Percentiles rank a stretch among this genome's conserved stretches.
phyloP scores from a whole-genome alignment of 2,329 filamentous ascomycete species.

The Colletotrichum magnum region DNA sequence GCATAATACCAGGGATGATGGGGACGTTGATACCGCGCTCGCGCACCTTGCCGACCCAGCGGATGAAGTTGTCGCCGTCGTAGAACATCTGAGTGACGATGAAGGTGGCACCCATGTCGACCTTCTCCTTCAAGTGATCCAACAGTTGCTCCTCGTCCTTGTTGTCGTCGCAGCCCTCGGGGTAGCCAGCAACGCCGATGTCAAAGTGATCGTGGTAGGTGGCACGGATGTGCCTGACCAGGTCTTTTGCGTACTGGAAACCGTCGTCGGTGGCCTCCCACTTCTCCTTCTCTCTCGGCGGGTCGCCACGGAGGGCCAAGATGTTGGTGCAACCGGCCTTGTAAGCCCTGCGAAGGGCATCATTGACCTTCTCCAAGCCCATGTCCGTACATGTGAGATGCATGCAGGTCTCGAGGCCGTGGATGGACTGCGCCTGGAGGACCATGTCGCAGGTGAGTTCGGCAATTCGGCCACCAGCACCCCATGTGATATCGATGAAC shows the following conservation, averaged over 20 bases:
- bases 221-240: conserved; percentile 86
- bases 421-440: conserved; percentile 92
- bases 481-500: conserved; percentile 99
- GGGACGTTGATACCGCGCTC: conserved; percentile 86
- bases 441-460: conserved; percentile 98
- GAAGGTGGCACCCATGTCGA: conserved; percentile 93
- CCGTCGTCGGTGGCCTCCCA: conserved; percentile 91
- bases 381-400: conserved; percentile 99
- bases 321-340: conserved; percentile 98
- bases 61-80: conserved; percentile 93
- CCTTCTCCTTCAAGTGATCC: conserved; percentile 92
- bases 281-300: conserved; percentile 91
- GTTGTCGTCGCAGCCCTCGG: conserved; percentile 95
- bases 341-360: conserved; percentile 89
- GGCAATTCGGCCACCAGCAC: conserved; percentile 91
- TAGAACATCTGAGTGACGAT: conserved; percentile 99
- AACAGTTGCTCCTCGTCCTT: conserved; percentile 87
- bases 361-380: conserved; percentile 91
- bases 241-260: conserved; percentile 92
- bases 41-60: conserved; percentile 90
- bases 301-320: conserved; percentile 91
- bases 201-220: conserved; percentile 85
- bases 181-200: conserved; percentile 97
- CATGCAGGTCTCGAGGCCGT: conserved; percentile 98
- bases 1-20: conserved; percentile 89